Evolutionary conservation across 164 flowering plant genomes (phyloP).

Genomic region (Umbellularia californica): DNA sequence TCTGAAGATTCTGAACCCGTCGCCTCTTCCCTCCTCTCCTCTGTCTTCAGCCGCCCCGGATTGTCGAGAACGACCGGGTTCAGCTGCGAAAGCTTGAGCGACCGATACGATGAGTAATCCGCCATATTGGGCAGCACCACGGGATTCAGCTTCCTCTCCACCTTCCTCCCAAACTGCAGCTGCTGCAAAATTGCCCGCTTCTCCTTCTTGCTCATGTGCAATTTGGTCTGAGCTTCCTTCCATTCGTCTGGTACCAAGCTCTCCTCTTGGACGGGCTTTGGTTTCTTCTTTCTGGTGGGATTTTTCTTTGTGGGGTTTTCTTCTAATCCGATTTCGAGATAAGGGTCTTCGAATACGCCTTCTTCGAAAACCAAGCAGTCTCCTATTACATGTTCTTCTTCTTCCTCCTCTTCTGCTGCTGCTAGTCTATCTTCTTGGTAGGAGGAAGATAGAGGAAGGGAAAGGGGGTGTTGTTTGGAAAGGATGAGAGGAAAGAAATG

Average conservation of each 20-base stretch:
- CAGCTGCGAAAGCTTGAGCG: constrained; percentile 51
- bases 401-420: constrained; percentile 12
- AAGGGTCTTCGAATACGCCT: constrained; percentile 75
- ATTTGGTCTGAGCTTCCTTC: constrained; percentile 49
- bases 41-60: constrained; percentile 26
- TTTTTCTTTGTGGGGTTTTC: background rate
- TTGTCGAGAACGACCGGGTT: constrained; percentile 60
- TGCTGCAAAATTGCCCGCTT: constrained; percentile 57
- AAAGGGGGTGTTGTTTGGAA: constrained; percentile 7
- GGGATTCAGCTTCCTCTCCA: constrained; percentile 37
- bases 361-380: constrained; percentile 89
- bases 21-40: constrained; percentile 14
- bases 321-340: constrained; percentile 16
- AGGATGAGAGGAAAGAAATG: constrained; percentile 8
- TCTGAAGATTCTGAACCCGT: background rate
- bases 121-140: constrained; percentile 31
- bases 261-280: constrained; percentile 22
- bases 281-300: constrained; percentile 14
- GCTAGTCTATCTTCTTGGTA: background rate
- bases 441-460: constrained; percentile 15
- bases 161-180: constrained; percentile 42
- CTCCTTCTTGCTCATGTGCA: constrained; percentile 81
- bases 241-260: constrained; percentile 71
- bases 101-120: constrained; percentile 38
- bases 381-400: constrained; percentile 57